phyloP scores from a whole-genome alignment of 345 rosid genomes.

The Eucalyptus cloeziana region DNA sequence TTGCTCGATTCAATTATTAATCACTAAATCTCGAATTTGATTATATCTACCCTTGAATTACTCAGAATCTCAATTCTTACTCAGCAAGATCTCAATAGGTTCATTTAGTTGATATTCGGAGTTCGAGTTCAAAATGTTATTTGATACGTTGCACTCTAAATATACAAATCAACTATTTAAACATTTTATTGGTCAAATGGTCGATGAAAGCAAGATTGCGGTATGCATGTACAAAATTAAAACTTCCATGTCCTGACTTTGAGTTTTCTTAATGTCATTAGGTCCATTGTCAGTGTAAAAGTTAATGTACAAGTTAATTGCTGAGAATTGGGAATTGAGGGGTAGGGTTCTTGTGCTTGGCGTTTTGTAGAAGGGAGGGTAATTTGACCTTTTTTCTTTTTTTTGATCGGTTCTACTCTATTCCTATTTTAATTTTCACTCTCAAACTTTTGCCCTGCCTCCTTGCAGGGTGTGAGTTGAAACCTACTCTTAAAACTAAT shows the following conservation, averaged over 20 bases:
- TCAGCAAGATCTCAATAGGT: neutral
- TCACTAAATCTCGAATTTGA: neutral
- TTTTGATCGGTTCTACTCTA: too few species aligned
- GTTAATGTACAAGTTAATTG: neutral
- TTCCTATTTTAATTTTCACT: too few species aligned
- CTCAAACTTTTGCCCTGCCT: too few species aligned
- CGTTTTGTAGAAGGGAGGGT: neutral
- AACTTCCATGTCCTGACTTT: neutral
- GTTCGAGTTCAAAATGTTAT: neutral
- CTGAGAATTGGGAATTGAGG: neutral
- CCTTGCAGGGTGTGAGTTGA: too few species aligned
- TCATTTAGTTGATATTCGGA: neutral
- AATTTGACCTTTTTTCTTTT: too few species aligned
- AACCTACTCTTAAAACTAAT: too few species aligned
- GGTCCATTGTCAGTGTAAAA: neutral
- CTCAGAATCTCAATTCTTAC: neutral
- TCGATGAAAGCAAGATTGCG: accelerated
- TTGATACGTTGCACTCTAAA: neutral
- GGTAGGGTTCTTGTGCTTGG: neutral
- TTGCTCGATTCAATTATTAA: neutral
- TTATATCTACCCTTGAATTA: neutral
- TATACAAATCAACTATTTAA: neutral
- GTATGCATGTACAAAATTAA: neutral
- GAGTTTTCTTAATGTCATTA: neutral
- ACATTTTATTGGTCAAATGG: neutral